Percentiles rank a stretch among this genome's conserved stretches.
Evolutionary conservation across 352 stramenopile genomes (phyloP).

Genomic region (Globisporangium cystogenes): DNA sequence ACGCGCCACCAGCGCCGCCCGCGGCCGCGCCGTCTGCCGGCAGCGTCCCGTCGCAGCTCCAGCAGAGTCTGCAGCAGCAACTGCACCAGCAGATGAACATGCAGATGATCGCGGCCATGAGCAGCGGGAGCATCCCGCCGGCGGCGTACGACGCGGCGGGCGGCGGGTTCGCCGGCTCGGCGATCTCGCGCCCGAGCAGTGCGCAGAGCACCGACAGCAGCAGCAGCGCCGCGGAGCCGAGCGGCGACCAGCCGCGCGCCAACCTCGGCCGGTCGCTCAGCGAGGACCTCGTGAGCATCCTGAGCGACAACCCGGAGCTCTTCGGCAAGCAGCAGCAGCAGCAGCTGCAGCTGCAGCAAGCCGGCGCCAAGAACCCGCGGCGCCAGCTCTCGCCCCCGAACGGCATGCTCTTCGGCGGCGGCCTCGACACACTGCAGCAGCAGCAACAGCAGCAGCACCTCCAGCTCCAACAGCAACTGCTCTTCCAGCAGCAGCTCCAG

Average conservation of each 20-base stretch:
- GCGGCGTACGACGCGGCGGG: slow-evolving; percentile 11
- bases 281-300: slow-evolving; percentile 74
- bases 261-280: slow-evolving; percentile 57
- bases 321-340: slow-evolving; percentile 23
- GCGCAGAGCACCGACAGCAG: slow-evolving; percentile 12
- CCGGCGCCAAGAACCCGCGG: not conserved
- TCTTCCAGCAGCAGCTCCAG: slow-evolving; percentile 15
- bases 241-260: slow-evolving; percentile 19
- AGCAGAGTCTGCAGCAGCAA: slow-evolving; percentile 13
- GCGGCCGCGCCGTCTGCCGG: slow-evolving; percentile 1
- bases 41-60: slow-evolving; percentile 4
- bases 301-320: slow-evolving; percentile 49
- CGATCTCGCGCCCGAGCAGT: slow-evolving; percentile 8
- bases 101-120: slow-evolving; percentile 6
- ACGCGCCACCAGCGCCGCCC: slow-evolving; percentile 16
- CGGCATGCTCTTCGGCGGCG: slow-evolving; percentile 7
- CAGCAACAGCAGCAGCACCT: slow-evolving; percentile 13
- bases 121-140: slow-evolving; percentile 8
- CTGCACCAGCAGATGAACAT: slow-evolving; percentile 12
- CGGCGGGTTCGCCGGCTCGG: not conserved
- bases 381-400: slow-evolving; percentile 11
- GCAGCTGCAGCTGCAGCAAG: slow-evolving; percentile 12
- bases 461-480: slow-evolving; percentile 17
- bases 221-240: slow-evolving; percentile 8
- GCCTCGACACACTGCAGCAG: slow-evolving; percentile 3